Base-by-base conservation (phyloP, 345 rosid species). In the Acer yangbiense region DNA sequence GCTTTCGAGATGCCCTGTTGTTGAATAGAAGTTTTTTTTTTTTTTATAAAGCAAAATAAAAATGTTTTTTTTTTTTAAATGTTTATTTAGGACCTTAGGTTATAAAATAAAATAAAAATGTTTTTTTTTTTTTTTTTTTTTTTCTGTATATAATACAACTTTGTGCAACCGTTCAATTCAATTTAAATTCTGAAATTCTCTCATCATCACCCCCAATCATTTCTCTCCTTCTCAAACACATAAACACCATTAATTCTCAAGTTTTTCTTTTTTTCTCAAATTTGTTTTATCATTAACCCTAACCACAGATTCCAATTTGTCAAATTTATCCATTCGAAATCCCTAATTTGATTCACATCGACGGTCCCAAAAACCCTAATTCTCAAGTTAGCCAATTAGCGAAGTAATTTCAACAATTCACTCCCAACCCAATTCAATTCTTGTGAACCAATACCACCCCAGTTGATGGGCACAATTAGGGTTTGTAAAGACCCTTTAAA, bases 401-500 rank as follows among this genome's bases (percentile, higher is more conserved):
- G 52, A 3, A n/a, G 54, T 3, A 60, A 23, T 20, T 9, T 29
- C 62, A 21, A 23, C 20, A 65, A 73, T 41, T 73, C 44, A 46
- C 27, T 27, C 62, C 10, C 27, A n/a, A 60, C 65, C 69, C 65
- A 21, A 27, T 76, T 73, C 74, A 67, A 72, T 78, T 60, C 64
- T 46, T 44, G 16, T 44, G 65, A 72, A 32, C 72, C 73, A 67
- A 3, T 11, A 35, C 57, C 52, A 29, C 35, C 69, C 27, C 62
- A 67, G 82, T 86, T 88, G 89, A 92, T 92, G 97, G 91, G 86
- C 86, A 80, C 81, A 86, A 60, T 86, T 74, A 85, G 89, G 84
- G 81, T 81, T 78, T 75, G 74, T 71, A 35, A 73, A 48, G 90
- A 89, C 72, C 84, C 85, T 65, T 69, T 79, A 20, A 85, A 88